Base-by-base conservation (phyloP, 1,284 basidiomycete species). In the Anthracocystis setariae region DNA sequence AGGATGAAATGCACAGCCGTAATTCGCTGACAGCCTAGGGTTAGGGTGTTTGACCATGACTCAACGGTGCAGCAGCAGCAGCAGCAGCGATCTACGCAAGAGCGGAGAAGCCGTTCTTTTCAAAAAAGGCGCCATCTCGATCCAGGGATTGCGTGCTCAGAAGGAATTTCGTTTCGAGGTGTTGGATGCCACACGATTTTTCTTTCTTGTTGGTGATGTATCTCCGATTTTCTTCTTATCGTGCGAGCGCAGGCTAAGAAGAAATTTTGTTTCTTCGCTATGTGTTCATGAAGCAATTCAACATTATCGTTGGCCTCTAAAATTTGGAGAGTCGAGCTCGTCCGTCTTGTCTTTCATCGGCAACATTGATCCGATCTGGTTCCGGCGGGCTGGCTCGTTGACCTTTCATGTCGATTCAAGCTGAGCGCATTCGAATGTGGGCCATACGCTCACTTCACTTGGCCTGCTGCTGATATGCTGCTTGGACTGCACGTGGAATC, bases 31-130 rank as follows among this genome's bases (percentile, higher is more conserved):
- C 42, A 12, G 24, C n/a, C n/a, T 13, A 25, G 13, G 8, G 18
- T 4, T 29, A 35, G 29, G n/a, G n/a, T 33, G 45, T 32, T 18
- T 8, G 29, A 20, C 7, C 46, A 49, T 29, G 46, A 54, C 55
- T 65, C 62, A 65, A 64, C 55, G n/a, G 35, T 47, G 61, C 54
- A 64, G 53, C 29, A n/a, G 32, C 32, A 8, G 32, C 32, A 33
- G n/a, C 32, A 8, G 32, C 32, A 37, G 35, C 15, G 35, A 5
- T 37, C 35, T 5, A n/a, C 35, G 7, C 35, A 37, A 33, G 15
- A 8, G 32, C 35, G 12, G 29, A 29, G 7, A 12, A 29, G 12
- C 29, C 5, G 29, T 12, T 29, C 29, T 12, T 29, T 5, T 37
- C 5, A 23, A 20, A 38, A 44, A 27, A 46, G 49, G 46, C 35